Evolutionary conservation across 495 filamentous ascomycete species (phyloP).

Genomic region (Podospora anserina): DNA sequence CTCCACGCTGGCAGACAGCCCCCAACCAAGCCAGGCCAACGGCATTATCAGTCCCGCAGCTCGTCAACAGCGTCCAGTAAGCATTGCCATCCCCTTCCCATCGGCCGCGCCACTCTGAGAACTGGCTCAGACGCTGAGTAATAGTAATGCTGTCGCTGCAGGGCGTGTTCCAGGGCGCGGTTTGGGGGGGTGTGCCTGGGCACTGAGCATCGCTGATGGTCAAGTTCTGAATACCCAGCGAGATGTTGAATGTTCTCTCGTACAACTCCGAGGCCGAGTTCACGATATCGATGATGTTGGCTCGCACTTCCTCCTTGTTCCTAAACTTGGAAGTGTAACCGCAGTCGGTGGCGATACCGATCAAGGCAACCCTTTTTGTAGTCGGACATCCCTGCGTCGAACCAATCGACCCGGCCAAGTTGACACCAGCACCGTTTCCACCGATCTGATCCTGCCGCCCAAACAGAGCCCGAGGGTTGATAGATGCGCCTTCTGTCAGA

Average conservation of each 20-base stretch:
- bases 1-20: conserved; percentile 69
- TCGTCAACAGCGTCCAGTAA: conserved; percentile 90
- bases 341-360: conserved; percentile 93
- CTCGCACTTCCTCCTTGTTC: conserved; percentile 53
- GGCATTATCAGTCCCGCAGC: conserved; percentile 77
- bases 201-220: conserved; percentile 68
- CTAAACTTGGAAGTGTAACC: conserved; percentile 71
- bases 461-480: conserved; percentile 37
- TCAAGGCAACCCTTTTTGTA: conserved; percentile 82
- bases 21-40: conserved; percentile 94
- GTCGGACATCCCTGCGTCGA: conserved; percentile 76
- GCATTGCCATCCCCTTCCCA: conserved; percentile 66
- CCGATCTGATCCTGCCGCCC: conserved; percentile 52
- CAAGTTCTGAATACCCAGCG: conserved; percentile 81
- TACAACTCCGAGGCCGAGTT: conserved; percentile 84
- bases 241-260: conserved; percentile 90
- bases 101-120: conserved; percentile 81
- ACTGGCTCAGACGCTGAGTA: conserved; percentile 75
- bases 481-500: conserved; percentile 20
- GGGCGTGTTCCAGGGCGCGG: conserved; percentile 76
- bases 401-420: conserved; percentile 77
- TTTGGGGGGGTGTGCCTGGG: conserved; percentile 58
- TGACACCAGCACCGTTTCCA: conserved; percentile 81
- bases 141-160: conserved; percentile 65
- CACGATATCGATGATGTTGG: conserved; percentile 78